Evolutionary conservation across 495 filamentous ascomycete genomes (phyloP), one percentile per base, ranked within the genome.

Genomic region (Aspergillus biplanus): DNA sequence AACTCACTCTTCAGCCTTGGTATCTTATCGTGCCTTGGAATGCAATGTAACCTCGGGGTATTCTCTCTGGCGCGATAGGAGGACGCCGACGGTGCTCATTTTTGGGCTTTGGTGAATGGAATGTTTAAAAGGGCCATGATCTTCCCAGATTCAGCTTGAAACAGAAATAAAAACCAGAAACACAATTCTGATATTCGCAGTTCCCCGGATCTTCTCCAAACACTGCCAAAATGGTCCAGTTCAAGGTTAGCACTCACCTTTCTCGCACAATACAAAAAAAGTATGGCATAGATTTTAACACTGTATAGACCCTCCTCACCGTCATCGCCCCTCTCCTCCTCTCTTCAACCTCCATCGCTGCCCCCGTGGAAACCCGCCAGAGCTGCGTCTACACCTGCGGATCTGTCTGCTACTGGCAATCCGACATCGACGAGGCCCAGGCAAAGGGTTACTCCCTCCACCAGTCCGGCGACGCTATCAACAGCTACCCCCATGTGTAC

Each of bases 401-500:
- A 57, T 74, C 69, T 16, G 71, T 70, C 52, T 82, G 74, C 73
- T 87, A 87, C 75, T 75, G 68, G 52, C 74, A 65, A 56, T 72
- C 62, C 48, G 75, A 71, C 37, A 78, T 89, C 54, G 74, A 75
- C 56, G 76, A 76, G 3, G 87, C 87, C 55, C 69, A 80, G 7
- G 64, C 73, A 31, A 72, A 79, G 37, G 87, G 83, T 0, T 86
- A 83, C 73, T 58, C 68, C 5, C 78, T 84, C 35, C 72, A 84
- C 60, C 37, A 76, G 16, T 52, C 69, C 6, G 87, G 84, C 47
- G 35, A 75, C 7, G 80, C 77, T 12, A 79, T 82, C 33, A 77
- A 82, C 71, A 67, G 73, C 65, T 92, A 92, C 72, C 90, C 89
- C 0, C 89, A 92, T 75, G 75, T 78, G 53, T 92, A 91, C 80